Evolutionary conservation across 2,329 filamentous ascomycete genomes (phyloP).

Genomic region (Hypoxylon sp.): DNA sequence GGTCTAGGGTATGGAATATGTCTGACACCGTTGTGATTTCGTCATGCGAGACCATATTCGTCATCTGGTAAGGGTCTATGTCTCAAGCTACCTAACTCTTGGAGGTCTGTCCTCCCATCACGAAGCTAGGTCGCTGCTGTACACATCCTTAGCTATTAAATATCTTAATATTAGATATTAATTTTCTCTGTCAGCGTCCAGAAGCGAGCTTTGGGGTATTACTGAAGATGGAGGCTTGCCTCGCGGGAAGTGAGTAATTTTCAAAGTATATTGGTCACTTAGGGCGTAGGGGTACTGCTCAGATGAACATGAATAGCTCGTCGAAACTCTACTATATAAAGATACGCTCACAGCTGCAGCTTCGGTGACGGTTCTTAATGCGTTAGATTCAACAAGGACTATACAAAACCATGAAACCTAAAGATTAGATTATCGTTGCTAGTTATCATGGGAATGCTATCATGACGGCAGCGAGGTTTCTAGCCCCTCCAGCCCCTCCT

Average conservation of each 20-base stretch:
- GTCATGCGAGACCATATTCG: slow-evolving; percentile 41
- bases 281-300: not conserved
- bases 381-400: not conserved
- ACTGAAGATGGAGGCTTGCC: slow-evolving; percentile 1
- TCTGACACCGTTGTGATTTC: slow-evolving; percentile 29
- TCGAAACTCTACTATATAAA: slow-evolving; percentile 9
- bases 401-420: not conserved
- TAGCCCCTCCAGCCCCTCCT: not conserved
- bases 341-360: not conserved
- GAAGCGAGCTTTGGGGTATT: not conserved
- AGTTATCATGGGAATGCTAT: not conserved
- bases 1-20: slow-evolving; percentile 21
- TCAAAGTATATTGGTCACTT: not conserved
- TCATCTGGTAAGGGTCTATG: slow-evolving; percentile 21
- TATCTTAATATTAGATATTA: slow-evolving; percentile 21
- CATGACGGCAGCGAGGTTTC: not conserved
- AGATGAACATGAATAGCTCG: not conserved
- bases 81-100: slow-evolving; percentile 32
- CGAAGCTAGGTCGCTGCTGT: slow-evolving; percentile 21
- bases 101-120: slow-evolving; percentile 23
- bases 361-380: not conserved
- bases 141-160: slow-evolving; percentile 12
- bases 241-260: not conserved
- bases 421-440: not conserved
- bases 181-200: slow-evolving; percentile 9